These are phyloP conservation scores for Aegilops longissima DNA, from an alignment of 176 grass and related monocot species.

Conservation along the genomic window DNA sequence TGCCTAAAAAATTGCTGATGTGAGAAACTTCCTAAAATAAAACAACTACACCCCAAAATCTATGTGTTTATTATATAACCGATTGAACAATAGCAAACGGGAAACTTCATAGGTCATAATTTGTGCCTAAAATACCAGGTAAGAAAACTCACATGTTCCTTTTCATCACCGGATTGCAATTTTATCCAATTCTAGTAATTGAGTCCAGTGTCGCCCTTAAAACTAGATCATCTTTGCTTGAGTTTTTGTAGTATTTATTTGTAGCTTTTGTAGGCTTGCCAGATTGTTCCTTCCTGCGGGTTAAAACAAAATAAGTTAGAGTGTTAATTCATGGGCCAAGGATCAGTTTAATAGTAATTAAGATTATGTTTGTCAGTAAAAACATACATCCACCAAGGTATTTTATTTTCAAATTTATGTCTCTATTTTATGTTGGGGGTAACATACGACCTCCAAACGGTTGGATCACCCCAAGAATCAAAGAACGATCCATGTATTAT, in stretches of 20 bases:
- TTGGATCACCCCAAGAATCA: background rate
- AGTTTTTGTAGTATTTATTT: slow-evolving; percentile 30
- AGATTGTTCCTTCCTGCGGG: slow-evolving; percentile 49
- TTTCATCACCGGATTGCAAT: background rate
- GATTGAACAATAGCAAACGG: too few relatives aligned
- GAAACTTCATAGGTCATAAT: background rate
- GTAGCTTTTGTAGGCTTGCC: slow-evolving; percentile 49
- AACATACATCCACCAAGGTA: background rate
- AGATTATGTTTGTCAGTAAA: background rate
- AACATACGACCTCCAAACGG: background rate
- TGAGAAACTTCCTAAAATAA: background rate
- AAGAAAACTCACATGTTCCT: background rate
- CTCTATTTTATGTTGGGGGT: background rate
- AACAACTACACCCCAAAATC: background rate
- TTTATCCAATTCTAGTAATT: too few relatives aligned
- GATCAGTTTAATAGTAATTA: background rate
- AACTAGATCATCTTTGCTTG: too few relatives aligned
- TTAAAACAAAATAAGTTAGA: background rate
- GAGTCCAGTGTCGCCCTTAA: too few relatives aligned
- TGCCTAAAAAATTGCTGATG: background rate
- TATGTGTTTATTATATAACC: background rate
- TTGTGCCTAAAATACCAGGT: background rate
- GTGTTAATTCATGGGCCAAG: too few relatives aligned
- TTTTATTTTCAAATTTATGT: background rate
- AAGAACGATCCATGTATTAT: background rate